Evolutionary conservation across 2,329 filamentous ascomycete genomes (phyloP).

Genomic region (Cercospora zeae-maydis): DNA sequence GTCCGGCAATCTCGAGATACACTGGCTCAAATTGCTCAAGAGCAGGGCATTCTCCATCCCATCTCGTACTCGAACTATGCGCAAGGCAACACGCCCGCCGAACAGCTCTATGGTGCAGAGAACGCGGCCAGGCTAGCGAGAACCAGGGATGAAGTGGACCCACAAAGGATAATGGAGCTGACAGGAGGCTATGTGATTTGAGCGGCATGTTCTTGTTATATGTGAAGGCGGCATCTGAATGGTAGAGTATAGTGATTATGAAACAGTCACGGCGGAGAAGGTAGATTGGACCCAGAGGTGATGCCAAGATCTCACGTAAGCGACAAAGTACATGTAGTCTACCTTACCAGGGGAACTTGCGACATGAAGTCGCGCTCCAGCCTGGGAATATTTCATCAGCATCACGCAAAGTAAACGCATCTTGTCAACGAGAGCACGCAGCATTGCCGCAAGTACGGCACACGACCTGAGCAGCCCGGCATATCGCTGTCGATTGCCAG

Average conservation of each 20-base stretch:
- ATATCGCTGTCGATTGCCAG: no score
- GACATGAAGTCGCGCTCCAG: no score
- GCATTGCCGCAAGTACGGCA: no score
- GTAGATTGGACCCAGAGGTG: no score
- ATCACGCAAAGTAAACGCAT: no score
- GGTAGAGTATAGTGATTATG: no score
- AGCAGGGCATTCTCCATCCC: background rate
- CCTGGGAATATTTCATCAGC: no score
- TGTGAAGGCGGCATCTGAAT: background rate
- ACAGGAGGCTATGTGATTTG: slow-evolving; percentile 1
- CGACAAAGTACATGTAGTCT: background rate
- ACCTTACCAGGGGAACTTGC: no score
- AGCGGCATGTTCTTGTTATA: background rate
- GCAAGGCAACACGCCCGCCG: background rate
- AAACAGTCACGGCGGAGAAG: no score
- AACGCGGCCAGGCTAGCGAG: background rate
- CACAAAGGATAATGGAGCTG: slow-evolving; percentile 2
- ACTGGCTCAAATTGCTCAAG: background rate
- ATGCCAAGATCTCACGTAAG: background rate
- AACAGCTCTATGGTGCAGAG: background rate
- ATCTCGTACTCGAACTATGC: slow-evolving; percentile 5
- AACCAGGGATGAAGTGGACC: slow-evolving; percentile 3
- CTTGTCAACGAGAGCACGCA: no score
- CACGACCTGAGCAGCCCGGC: no score
- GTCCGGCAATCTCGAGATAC: background rate